phyloP scores from a whole-genome alignment of 2,329 filamentous ascomycete species.

The Ophiocordyceps camponoti-rufipedis region DNA sequence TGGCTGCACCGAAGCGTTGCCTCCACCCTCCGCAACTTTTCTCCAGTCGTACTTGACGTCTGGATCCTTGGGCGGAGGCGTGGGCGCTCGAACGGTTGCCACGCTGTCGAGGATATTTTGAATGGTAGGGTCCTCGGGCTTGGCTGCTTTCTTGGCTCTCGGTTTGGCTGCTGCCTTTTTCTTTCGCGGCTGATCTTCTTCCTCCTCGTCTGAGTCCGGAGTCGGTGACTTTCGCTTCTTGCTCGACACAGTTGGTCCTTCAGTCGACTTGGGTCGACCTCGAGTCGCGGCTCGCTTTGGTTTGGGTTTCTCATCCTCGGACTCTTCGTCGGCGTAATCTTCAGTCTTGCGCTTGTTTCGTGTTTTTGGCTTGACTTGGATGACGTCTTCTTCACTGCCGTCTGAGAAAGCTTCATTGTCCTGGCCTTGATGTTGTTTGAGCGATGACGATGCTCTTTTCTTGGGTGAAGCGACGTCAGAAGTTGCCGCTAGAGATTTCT shows the following conservation, averaged over 20 bases:
- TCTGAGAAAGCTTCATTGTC: slow-evolving; percentile 44
- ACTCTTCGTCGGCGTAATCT: slow-evolving; percentile 55
- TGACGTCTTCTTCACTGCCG: slow-evolving; percentile 62
- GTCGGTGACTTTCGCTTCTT: slow-evolving; percentile 43
- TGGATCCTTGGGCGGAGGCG: slow-evolving; percentile 56
- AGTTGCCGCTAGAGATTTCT: slow-evolving; percentile 13
- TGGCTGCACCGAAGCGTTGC: slow-evolving; percentile 41
- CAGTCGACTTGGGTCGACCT: slow-evolving; percentile 10
- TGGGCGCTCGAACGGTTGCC: slow-evolving; percentile 63
- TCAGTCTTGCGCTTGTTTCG: slow-evolving; percentile 52
- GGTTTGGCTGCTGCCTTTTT: slow-evolving; percentile 39
- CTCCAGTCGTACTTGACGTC: slow-evolving; percentile 68
- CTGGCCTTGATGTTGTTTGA: slow-evolving; percentile 19
- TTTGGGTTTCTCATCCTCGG: slow-evolving; percentile 51
- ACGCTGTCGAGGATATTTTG: slow-evolving; percentile 81
- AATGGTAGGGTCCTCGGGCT: slow-evolving; percentile 48
- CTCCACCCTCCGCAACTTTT: slow-evolving; percentile 37
- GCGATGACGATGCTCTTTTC: slow-evolving; percentile 15
- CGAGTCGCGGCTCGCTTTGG: slow-evolving; percentile 37
- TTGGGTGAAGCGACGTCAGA: slow-evolving; percentile 17
- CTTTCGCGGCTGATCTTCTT: slow-evolving; percentile 38
- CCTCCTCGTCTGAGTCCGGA: slow-evolving; percentile 34
- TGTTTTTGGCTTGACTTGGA: slow-evolving; percentile 52
- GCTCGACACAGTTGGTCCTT: slow-evolving; percentile 11
- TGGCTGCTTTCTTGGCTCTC: slow-evolving; percentile 44